Conservation (phyloP, 2,329 filamentous ascomycete genomes). For the Venturia effusa region DNA sequence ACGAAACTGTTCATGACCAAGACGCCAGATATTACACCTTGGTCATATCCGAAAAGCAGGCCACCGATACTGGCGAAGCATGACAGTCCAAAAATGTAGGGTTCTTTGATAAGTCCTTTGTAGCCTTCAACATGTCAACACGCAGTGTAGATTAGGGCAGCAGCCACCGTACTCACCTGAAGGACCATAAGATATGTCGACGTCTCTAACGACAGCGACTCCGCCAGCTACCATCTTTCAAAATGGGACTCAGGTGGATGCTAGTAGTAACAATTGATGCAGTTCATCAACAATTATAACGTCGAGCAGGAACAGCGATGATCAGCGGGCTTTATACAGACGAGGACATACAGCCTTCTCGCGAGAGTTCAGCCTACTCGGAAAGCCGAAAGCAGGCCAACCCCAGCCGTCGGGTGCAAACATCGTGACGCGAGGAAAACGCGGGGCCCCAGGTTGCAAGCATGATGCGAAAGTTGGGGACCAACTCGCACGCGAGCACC, state of each 20-base stretch:
- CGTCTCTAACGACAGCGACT: not conserved
- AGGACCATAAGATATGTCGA: slow-evolving; percentile 10
- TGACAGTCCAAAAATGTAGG: slow-evolving; percentile 10
- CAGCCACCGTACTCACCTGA: not conserved
- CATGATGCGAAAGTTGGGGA: not conserved
- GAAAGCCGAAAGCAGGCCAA: not conserved
- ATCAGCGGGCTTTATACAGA: not conserved
- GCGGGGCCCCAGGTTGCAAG: not conserved
- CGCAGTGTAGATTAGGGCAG: not conserved
- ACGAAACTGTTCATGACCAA: slow-evolving; percentile 7
- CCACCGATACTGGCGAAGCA: slow-evolving; percentile 11
- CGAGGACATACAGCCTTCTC: not conserved
- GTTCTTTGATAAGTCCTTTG: slow-evolving; percentile 9
- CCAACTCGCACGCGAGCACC: not conserved
- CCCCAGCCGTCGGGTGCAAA: not conserved
- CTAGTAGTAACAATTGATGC: not conserved
- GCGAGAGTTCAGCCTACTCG: not conserved
- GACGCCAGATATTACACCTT: slow-evolving; percentile 5
- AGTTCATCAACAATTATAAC: not conserved
- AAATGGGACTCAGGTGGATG: not conserved
- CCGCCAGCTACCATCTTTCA: slow-evolving; percentile 4
- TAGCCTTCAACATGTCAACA: slow-evolving; percentile 1
- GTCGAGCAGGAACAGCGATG: not conserved
- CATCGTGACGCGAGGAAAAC: not conserved
- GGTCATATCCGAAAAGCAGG: slow-evolving; percentile 8